Base-by-base conservation (phyloP, 2,329 filamentous ascomycete genomes). In the Fulvia fulva region DNA sequence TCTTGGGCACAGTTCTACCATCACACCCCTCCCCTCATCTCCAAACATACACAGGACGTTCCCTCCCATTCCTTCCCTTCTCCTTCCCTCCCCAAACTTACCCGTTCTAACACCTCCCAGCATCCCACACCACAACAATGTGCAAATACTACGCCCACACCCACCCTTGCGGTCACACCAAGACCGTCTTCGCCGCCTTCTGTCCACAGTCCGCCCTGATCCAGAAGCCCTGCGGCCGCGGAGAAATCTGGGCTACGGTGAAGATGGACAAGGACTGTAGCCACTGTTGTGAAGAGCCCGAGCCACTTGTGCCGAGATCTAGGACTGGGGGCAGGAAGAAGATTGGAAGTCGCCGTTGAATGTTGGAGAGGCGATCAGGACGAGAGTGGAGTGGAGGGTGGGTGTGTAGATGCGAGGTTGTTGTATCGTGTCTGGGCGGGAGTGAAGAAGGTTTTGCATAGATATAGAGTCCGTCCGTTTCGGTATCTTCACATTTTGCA, bases 71-170 rank as follows among this genome's bases (percentile, higher is more conserved):
- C 3, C 30, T 14, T 14, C 28, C 8, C 28, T 12, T 12, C 28
- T 32, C 28, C 28, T 11, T 3, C 34, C 34, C 37, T 41, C 16
- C 5, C 21, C 28, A 52, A 52, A 14, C 12, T 12, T 12, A 34
- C 11, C 49, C 21, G 19, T 30, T 21, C 22, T 9, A n/a, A n/a
- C 16, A 19, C 25, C 21, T 25, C 19, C 21, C 21, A 23, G 30
- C 19, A 46, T 16, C 19, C 34, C n/a, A 16, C 19, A 32, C 47
- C 23, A 26, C 53, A 51, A 58, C 56, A n/a, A 79, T 79, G 77
- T 78, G 77, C 70, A 76, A 73, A 67, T 79, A 77, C 68, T 77
- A 79, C 67, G 77, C 77, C 50, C 77, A 79, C 70, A 72, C 69
- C 3, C 73, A 79, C 68, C 66, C 68, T 14, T 79, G 77, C 66